A percentile compares a stretch with the other conserved stretches of the same genome.
Conservation (phyloP, 129 eudicot genomes). For the Calendula officinalis region DNA sequence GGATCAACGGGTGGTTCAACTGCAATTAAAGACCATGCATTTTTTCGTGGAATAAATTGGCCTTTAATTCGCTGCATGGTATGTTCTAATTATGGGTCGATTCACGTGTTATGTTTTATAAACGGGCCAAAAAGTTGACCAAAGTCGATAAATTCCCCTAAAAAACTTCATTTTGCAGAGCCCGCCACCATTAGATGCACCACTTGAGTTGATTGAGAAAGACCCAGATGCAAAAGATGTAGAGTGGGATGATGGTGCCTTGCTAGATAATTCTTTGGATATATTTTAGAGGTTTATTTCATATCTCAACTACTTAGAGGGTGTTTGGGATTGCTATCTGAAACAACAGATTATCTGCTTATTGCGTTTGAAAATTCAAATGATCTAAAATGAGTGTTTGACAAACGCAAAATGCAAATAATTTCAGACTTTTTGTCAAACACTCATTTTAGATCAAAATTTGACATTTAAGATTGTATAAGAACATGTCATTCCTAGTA, state of each 20-base stretch:
- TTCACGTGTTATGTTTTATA: too few relatives aligned
- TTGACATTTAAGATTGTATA: conserved; percentile 24
- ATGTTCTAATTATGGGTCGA: not conserved
- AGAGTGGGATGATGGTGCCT: conserved; percentile 83
- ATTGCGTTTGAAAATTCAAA: too few relatives aligned
- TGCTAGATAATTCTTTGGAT: conserved; percentile 58
- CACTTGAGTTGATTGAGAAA: conserved; percentile 70
- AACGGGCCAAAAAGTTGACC: too few relatives aligned
- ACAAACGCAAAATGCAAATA: too few relatives aligned
- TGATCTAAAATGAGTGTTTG: too few relatives aligned
- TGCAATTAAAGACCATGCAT: conserved; percentile 81
- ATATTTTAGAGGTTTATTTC: conserved; percentile 59
- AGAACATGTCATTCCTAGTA: conserved; percentile 19
- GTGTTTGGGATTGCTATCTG: too few relatives aligned
- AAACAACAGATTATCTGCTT: too few relatives aligned
- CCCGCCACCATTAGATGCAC: conserved; percentile 83
- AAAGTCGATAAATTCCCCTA: too few relatives aligned
- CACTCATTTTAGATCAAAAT: too few relatives aligned
- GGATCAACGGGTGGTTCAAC: conserved; percentile 88
- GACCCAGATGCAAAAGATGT: conserved; percentile 58
- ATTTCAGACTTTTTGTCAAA: too few relatives aligned
- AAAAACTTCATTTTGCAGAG: conserved; percentile 38
- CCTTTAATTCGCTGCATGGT: conserved; percentile 98
- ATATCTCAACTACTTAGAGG: not conserved
- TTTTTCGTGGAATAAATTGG: conserved; percentile 90